A percentile compares a stretch with the other conserved stretches of the same genome.
phyloP scores from a whole-genome alignment of 768 basidiomycete species.

The Kwoniella mangroviensis region DNA sequence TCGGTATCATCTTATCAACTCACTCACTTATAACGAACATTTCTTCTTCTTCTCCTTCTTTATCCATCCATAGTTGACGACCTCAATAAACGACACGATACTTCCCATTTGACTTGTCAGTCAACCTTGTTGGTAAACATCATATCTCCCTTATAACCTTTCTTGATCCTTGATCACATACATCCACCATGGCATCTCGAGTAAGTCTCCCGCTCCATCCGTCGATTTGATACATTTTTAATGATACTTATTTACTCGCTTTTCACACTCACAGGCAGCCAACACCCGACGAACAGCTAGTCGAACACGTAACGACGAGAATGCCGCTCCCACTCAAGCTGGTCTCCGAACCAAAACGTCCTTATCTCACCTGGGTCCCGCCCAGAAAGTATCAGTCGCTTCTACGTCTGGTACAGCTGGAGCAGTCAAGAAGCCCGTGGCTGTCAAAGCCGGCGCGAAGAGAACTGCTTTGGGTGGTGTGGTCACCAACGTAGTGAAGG shows the following conservation, averaged over 20 bases:
- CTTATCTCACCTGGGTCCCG: slow-evolving; percentile 40
- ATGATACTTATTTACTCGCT: background rate
- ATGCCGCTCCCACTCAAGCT: slow-evolving; percentile 42
- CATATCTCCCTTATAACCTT: background rate
- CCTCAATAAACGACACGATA: background rate
- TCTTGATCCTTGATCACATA: background rate
- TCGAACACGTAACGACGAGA: slow-evolving; percentile 53
- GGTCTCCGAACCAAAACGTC: slow-evolving; percentile 47
- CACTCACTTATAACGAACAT: too few species aligned
- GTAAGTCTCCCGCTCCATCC: slow-evolving; percentile 8
- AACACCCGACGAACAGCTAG: slow-evolving; percentile 41
- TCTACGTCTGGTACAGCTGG: slow-evolving; percentile 16
- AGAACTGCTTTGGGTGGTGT: slow-evolving; percentile 82
- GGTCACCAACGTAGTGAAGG: slow-evolving; percentile 68
- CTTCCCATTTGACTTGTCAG: background rate
- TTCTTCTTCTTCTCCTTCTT: too few species aligned
- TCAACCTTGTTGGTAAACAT: background rate
- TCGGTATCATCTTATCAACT: too few species aligned
- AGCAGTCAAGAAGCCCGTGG: slow-evolving; percentile 55
- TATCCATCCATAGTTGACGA: background rate
- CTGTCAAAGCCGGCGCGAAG: slow-evolving; percentile 66
- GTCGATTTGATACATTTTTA: background rate
- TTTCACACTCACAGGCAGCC: slow-evolving; percentile 23
- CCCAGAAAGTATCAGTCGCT: slow-evolving; percentile 35
- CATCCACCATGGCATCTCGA: slow-evolving; percentile 28